These are phyloP conservation scores for Penicillium sp. DNA, from an alignment of 2,329 filamentous ascomycete genomes.

Conservation along the genomic window DNA sequence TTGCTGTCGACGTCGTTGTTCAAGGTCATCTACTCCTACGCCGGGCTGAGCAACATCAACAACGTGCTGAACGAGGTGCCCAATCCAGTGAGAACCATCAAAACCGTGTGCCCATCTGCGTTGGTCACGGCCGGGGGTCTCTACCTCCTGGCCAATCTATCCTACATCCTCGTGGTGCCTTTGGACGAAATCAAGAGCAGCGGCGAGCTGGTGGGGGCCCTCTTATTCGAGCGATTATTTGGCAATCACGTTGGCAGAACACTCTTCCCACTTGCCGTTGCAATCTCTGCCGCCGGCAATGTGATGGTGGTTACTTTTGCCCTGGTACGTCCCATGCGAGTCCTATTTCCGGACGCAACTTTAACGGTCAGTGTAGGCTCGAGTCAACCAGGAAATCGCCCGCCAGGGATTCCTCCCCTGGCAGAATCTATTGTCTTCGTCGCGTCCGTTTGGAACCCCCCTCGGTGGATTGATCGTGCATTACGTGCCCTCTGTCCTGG, in stretches of 20 bases:
- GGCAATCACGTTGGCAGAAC: slow-evolving; percentile 56
- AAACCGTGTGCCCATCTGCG: slow-evolving; percentile 59
- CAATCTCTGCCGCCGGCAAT: slow-evolving; percentile 66
- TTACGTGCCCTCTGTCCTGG: slow-evolving; percentile 64
- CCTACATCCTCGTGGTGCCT: slow-evolving; percentile 63
- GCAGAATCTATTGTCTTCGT: slow-evolving; percentile 59
- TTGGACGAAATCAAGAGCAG: slow-evolving; percentile 64
- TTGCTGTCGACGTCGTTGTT: slow-evolving; percentile 62
- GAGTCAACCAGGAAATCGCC: slow-evolving; percentile 70
- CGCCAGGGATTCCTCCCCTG: slow-evolving; percentile 68
- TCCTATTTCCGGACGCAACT: not conserved
- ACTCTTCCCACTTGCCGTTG: slow-evolving; percentile 62
- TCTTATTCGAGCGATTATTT: slow-evolving; percentile 66
- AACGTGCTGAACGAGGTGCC: slow-evolving; percentile 71
- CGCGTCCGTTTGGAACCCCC: slow-evolving; percentile 64
- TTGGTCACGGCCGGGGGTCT: slow-evolving; percentile 61
- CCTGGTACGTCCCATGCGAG: slow-evolving; percentile 49
- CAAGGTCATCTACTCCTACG: slow-evolving; percentile 66
- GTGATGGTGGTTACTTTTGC: slow-evolving; percentile 71
- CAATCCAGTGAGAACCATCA: slow-evolving; percentile 64
- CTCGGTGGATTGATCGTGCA: slow-evolving; percentile 67
- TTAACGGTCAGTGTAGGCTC: slow-evolving; percentile 49
- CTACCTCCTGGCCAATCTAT: slow-evolving; percentile 65
- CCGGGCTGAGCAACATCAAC: slow-evolving; percentile 64
- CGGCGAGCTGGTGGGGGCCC: slow-evolving; percentile 64